Base-by-base conservation (phyloP, 495 filamentous ascomycete genomes). In the Aspergillus biplanus region DNA sequence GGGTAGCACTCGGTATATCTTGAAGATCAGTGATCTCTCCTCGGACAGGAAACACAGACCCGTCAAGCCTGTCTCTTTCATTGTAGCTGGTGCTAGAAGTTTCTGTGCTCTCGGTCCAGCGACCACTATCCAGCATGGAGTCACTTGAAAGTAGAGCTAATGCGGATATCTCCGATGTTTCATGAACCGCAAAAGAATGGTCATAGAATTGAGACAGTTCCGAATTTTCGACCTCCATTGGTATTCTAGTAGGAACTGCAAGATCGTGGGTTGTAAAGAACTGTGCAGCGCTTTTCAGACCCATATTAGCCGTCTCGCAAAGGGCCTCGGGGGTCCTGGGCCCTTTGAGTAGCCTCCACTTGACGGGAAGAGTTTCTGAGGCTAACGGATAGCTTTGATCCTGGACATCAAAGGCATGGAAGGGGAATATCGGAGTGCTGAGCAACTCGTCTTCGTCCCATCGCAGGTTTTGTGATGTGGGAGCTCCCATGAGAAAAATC, bases 131-230 rank as follows among this genome's bases (percentile, higher is more conserved):
- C 44, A 73, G 59, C 4, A 59, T 71, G 13, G 65, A 73, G 27
- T 73, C 65, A 33, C 61, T 67, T 0, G 66, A 58, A 33, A 46
- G 58, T 32, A 63, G 27, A 27, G 62, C 62, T 5, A 72, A 64
- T 0, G 61, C 34, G 33, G 74, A 75, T 27, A 75, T 61, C 50
- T 75, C 72, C 7, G 71, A 74, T 2, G 69, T 66, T 62, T 89
- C 82, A 64, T 93, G 87, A 5, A 88, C 67, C 7, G 84, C 83
- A 37, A 92, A 81, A 0, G 90, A 92, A 68, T 90, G 87, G 63
- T 92, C 84, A 69, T 91, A 90, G 68, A 92, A 92, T 62, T 87
- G 83, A 6, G 86, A 82, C 11, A 85, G 72, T 6, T 73, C 59
- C 6, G 82, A 76, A 57, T 81, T 79, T 8, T 78, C 71, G 13